A percentile compares a stretch with the other conserved stretches of the same genome.
phyloP scores from a whole-genome alignment of 176 grass and related monocot species.

The Areca catechu region DNA sequence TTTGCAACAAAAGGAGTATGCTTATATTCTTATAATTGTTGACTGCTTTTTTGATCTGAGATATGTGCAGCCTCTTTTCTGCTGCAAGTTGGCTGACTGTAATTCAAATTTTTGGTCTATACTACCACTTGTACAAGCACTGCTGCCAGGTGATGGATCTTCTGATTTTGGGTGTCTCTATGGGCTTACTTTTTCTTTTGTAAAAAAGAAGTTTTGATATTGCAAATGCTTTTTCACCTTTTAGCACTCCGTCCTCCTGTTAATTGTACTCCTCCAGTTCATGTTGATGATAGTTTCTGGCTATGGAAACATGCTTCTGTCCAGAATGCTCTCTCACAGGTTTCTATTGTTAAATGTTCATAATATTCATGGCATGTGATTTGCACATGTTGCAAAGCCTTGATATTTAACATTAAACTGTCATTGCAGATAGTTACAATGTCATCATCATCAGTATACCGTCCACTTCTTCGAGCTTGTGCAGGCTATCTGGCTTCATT shows the following conservation, averaged over 20 bases:
- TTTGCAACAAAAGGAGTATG: not conserved
- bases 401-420: conserved; percentile 5
- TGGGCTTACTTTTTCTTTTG: conserved; percentile 5
- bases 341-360: conserved; percentile 10
- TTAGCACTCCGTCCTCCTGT: conserved; percentile 77
- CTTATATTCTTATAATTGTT: not conserved
- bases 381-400: not conserved
- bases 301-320: conserved; percentile 76
- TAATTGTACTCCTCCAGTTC: conserved; percentile 34
- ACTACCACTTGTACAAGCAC: conserved; percentile 88
- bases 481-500: conserved; percentile 93
- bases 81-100: conserved; percentile 63
- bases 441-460: conserved; percentile 67
- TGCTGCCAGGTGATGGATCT: conserved; percentile 66
- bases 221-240: conserved; percentile 26
- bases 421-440: conserved; percentile 74
- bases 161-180: not conserved
- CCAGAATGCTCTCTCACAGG: conserved; percentile 83
- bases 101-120: conserved; percentile 72
- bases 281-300: conserved; percentile 75
- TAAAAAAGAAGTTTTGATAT: not conserved
- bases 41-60: conserved; percentile 26
- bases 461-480: conserved; percentile 77
- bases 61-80: conserved; percentile 55
- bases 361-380: not conserved